A percentile compares a stretch with the other conserved stretches of the same genome.
phyloP scores from a whole-genome alignment of 805 yeast genomes.

The Kuraishia ogatae region DNA sequence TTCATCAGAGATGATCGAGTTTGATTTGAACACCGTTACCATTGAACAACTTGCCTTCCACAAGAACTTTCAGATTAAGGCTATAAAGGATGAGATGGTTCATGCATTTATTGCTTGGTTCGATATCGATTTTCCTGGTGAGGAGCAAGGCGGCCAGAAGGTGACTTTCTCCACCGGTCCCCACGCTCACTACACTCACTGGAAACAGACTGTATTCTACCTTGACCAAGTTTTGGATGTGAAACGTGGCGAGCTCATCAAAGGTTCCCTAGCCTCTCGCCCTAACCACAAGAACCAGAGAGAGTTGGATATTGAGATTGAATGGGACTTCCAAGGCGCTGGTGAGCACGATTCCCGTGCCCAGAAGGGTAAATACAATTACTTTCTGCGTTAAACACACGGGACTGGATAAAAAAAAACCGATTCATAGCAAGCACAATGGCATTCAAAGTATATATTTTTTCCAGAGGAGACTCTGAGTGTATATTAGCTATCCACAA shows the following conservation, averaged over 20 bases:
- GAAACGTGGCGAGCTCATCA: slow-evolving; percentile 66
- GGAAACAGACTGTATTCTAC: slow-evolving; percentile 98
- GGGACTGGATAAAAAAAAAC: background rate
- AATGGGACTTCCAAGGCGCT: slow-evolving; percentile 42
- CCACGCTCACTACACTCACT: slow-evolving; percentile 87
- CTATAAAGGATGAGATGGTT: slow-evolving; percentile 69
- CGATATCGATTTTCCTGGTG: slow-evolving; percentile 80
- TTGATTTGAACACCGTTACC: slow-evolving; percentile 85
- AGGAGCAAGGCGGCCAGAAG: slow-evolving; percentile 36
- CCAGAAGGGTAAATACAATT: slow-evolving; percentile 51
- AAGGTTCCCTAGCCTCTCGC: slow-evolving; percentile 62
- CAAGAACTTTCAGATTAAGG: slow-evolving; percentile 58
- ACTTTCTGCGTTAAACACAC: slow-evolving; percentile 55
- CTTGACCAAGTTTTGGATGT: slow-evolving; percentile 71
- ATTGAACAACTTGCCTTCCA: slow-evolving; percentile 75
- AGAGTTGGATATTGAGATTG: slow-evolving; percentile 77
- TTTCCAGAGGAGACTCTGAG: slow-evolving; percentile 1
- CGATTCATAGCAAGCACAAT: background rate
- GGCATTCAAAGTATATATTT: background rate
- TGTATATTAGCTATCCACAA: background rate
- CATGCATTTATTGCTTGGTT: slow-evolving; percentile 95
- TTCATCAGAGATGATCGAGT: slow-evolving; percentile 59
- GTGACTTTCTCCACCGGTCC: slow-evolving; percentile 91
- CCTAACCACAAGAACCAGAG: slow-evolving; percentile 80
- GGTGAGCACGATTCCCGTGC: slow-evolving; percentile 33